These are phyloP conservation scores for Inonotus obliquus DNA, from an alignment of 1,284 basidiomycete species.

Conservation along the genomic window DNA sequence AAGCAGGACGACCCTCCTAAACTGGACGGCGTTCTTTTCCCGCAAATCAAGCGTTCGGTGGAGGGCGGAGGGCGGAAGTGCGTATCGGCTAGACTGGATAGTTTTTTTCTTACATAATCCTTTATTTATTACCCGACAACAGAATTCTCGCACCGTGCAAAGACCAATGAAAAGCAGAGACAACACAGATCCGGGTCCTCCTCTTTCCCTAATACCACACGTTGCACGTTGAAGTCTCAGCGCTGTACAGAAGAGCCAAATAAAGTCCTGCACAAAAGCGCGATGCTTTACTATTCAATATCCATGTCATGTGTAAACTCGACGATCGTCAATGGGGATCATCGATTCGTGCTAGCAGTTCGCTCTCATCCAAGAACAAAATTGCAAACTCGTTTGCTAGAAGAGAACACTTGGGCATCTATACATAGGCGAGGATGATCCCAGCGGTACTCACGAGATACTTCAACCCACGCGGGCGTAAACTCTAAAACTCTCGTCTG, in stretches of 20 bases:
- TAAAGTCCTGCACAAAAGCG: neutral
- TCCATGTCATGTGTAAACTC: neutral
- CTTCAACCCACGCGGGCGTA: neutral
- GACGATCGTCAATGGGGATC: conserved; percentile 1
- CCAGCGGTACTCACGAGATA: neutral
- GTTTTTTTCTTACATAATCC: neutral
- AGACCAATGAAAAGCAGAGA: neutral
- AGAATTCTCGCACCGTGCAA: neutral
- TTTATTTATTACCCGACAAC: neutral
- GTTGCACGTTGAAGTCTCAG: neutral
- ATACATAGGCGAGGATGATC: neutral
- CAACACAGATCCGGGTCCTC: neutral
- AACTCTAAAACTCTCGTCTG: neutral
- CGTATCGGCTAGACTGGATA: neutral
- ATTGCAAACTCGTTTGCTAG: neutral
- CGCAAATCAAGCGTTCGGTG: neutral
- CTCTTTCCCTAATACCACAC: neutral
- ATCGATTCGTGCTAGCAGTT: neutral
- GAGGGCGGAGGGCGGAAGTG: neutral
- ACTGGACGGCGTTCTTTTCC: neutral
- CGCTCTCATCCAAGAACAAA: neutral
- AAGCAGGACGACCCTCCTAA: neutral
- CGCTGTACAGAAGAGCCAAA: neutral
- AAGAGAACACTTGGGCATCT: too few relatives aligned
- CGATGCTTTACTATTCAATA: neutral